Conservation (phyloP, 805 yeast species). For the Yamadazyma olivae region DNA sequence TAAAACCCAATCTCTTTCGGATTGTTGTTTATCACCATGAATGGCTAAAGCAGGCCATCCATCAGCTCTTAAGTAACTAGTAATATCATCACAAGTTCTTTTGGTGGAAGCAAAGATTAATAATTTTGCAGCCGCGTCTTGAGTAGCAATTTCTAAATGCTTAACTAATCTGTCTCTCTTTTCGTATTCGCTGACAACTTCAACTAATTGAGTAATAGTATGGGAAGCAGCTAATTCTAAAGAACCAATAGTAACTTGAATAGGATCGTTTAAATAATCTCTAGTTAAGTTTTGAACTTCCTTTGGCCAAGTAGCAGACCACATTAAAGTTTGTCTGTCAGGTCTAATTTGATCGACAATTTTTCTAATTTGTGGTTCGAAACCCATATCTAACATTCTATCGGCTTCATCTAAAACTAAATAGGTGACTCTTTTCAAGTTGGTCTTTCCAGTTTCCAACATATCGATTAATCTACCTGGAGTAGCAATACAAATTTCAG, state of each 20-base stretch:
- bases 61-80: constrained; percentile 86
- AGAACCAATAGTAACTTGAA: constrained; percentile 96
- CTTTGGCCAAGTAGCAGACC: constrained; percentile 99
- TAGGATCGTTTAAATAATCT: constrained; percentile 88
- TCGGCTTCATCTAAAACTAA: constrained; percentile 98
- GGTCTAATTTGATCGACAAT: constrained; percentile 98
- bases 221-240: constrained; percentile 95
- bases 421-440: constrained; percentile 93
- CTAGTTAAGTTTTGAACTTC: constrained; percentile 91
- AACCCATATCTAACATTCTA: constrained; percentile 99
- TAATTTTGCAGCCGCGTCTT: constrained; percentile 67
- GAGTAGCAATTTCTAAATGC: constrained; percentile 79
- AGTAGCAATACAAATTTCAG: constrained; percentile 94
- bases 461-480: constrained; percentile 99
- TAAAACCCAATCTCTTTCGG: constrained; percentile 98
- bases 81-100: constrained; percentile 95
- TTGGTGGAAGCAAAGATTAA: constrained; percentile 94
- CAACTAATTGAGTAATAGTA: constrained; percentile 89
- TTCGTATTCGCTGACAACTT: constrained; percentile 87
- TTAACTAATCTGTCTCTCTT: constrained; percentile 87
- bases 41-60: constrained; percentile 99
- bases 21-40: constrained; percentile 97
- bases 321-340: constrained; percentile 98
- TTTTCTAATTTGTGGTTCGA: constrained; percentile 98
- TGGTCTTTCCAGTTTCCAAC: constrained; percentile 93